Percentiles rank a stretch among this genome's conserved stretches.
phyloP scores from a whole-genome alignment of 192 early-diverging fungal genomes.

The Linnemannia zychae region DNA sequence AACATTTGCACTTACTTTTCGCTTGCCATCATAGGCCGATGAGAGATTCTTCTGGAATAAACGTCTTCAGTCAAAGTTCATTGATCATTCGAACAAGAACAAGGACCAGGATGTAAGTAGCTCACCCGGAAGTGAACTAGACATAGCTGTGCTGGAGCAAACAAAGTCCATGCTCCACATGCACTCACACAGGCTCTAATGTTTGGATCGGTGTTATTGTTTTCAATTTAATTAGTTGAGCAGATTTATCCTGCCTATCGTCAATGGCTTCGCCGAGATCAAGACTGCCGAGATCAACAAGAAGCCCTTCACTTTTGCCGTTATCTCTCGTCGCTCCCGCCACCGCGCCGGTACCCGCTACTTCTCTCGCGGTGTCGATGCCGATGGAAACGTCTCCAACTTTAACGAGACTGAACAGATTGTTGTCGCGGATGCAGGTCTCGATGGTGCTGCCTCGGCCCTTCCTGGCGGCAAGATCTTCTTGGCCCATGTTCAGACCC shows the following conservation, averaged over 20 bases:
- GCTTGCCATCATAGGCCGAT: constrained; percentile 74
- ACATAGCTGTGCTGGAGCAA: not conserved
- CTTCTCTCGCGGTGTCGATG: constrained; percentile 94
- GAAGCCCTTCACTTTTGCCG: constrained; percentile 80
- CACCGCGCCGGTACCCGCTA: constrained; percentile 91
- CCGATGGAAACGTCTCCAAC: constrained; percentile 94
- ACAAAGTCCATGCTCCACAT: not conserved
- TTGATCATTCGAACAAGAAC: constrained; percentile 63
- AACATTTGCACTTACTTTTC: constrained; percentile 5
- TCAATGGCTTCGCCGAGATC: constrained; percentile 88
- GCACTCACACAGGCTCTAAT: not conserved
- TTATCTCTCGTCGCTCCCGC: constrained; percentile 88
- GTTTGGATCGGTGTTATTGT: not conserved
- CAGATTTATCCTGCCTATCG: constrained; percentile 90
- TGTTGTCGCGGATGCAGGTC: constrained; percentile 70
- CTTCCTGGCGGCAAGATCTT: constrained; percentile 60
- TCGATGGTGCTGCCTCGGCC: constrained; percentile 40
- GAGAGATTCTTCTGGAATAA: constrained; percentile 97
- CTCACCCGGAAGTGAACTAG: not conserved
- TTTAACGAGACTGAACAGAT: constrained; percentile 98
- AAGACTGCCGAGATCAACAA: constrained; percentile 70
- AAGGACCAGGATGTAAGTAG: constrained; percentile 59
- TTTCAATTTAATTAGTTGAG: constrained; percentile 61
- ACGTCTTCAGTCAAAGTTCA: constrained; percentile 76
- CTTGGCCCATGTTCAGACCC: constrained; percentile 90